Evolutionary conservation across 2,329 filamentous ascomycete genomes (phyloP).

Genomic region (Ophiostoma ips): DNA sequence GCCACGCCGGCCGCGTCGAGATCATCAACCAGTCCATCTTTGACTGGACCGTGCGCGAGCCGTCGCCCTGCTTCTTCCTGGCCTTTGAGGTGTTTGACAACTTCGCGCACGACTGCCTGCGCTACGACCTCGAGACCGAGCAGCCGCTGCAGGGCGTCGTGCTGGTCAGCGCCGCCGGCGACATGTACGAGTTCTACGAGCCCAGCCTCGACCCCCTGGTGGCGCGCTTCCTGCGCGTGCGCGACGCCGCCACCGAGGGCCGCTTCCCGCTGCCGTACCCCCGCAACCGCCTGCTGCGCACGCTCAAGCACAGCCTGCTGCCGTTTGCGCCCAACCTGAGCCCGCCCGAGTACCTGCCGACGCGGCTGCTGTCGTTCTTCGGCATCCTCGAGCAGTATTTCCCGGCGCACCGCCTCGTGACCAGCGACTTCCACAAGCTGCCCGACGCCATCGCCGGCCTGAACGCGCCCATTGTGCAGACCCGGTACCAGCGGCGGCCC

Average conservation of each 20-base stretch:
- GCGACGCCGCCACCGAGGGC: conserved; percentile 58
- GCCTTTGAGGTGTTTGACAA: conserved; percentile 98
- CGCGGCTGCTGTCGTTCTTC: conserved; percentile 91
- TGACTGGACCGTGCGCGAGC: conserved; percentile 80
- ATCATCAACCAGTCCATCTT: conserved; percentile 94
- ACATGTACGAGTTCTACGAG: conserved; percentile 91
- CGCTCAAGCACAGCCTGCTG: conserved; percentile 46
- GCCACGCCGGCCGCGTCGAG: conserved; percentile 74
- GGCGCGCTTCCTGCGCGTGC: conserved; percentile 68
- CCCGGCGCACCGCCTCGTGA: conserved; percentile 74
- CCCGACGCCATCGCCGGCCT: conserved; percentile 71
- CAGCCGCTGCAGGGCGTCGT: conserved; percentile 78
- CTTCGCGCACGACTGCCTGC: conserved; percentile 86
- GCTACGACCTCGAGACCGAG: conserved; percentile 73
- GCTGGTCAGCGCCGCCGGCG: conserved; percentile 68
- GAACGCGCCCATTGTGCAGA: conserved; percentile 94
- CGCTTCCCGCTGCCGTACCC: conserved; percentile 50
- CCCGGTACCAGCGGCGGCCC: conserved; percentile 71
- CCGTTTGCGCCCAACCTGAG: conserved; percentile 59
- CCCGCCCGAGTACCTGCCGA: conserved; percentile 83
- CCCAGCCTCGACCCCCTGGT: conserved; percentile 69
- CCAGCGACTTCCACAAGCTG: conserved; percentile 79
- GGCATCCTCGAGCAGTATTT: conserved; percentile 80
- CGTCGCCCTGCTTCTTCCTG: conserved; percentile 90
- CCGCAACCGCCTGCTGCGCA: conserved; percentile 40